These are phyloP conservation scores for Moringa oleifera DNA, from an alignment of 345 rosid species.

Conservation along the genomic window DNA sequence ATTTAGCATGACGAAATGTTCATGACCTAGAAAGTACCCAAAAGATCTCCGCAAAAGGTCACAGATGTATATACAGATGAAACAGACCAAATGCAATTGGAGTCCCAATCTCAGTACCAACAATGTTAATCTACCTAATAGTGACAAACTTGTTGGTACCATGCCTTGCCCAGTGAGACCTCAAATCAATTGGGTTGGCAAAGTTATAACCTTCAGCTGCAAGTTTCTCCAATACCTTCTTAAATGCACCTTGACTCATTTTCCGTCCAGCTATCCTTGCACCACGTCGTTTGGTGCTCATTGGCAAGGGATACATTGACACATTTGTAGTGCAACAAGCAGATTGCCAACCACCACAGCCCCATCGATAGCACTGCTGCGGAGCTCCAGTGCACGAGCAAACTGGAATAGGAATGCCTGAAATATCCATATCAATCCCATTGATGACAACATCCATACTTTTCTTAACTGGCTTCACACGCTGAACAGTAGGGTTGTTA, in stretches of 20 bases:
- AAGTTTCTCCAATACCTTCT: conserved; percentile 92
- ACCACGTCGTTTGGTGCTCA: conserved; percentile 93
- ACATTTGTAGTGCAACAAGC: conserved; percentile 92
- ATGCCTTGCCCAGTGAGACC: conserved; percentile 96
- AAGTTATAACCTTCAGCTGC: conserved; percentile 87
- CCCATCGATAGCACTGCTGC: conserved; percentile 98
- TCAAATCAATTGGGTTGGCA: conserved; percentile 74
- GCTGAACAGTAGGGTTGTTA: conserved; percentile 34
- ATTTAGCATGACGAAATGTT: conserved; percentile 26
- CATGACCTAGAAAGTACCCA: conserved; percentile 31
- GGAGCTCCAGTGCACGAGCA: conserved; percentile 95
- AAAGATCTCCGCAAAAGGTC: conserved; percentile 39
- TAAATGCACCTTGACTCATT: conserved; percentile 98
- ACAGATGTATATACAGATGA: conserved; percentile 36
- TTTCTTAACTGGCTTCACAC: conserved; percentile 76
- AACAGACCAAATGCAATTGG: conserved; percentile 30
- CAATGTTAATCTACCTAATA: conserved; percentile 60
- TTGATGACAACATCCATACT: conserved; percentile 74
- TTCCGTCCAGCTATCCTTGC: conserved; percentile 97
- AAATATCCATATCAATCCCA: conserved; percentile 85
- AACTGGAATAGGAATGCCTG: conserved; percentile 77
- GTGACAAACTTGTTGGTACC: conserved; percentile 99
- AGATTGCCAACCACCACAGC: conserved; percentile 99
- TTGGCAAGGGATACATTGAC: conserved; percentile 89
- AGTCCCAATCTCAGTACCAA: conserved; percentile 13